Evolutionary conservation across 306 rosid species (phyloP).

Genomic region (Abrus precatorius): DNA sequence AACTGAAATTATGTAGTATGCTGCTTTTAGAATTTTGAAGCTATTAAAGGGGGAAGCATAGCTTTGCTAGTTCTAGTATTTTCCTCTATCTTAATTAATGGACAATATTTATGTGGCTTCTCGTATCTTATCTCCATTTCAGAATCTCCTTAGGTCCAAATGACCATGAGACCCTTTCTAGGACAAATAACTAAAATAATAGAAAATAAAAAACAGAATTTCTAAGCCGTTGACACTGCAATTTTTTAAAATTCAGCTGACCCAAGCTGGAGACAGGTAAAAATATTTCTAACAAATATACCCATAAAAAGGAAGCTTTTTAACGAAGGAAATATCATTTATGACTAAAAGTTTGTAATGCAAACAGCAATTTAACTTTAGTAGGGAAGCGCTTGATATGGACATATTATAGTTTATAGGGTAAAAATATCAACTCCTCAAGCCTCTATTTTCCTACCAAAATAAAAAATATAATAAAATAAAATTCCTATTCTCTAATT

Average conservation of each 20-base stretch:
- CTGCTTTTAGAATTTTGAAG: not conserved
- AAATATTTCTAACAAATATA: constrained; percentile 38
- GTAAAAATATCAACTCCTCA: constrained; percentile 41
- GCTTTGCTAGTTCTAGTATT: not conserved
- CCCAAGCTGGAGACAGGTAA: constrained; percentile 38
- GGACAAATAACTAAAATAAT: not conserved
- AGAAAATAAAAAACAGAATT: not conserved
- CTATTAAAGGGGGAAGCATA: not conserved
- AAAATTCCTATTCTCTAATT: not conserved
- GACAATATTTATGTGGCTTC: not conserved
- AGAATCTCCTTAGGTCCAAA: constrained; percentile 31
- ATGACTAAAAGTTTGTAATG: not conserved
- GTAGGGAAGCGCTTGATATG: constrained; percentile 36
- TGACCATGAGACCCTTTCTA: not conserved
- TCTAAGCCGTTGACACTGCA: constrained; percentile 8
- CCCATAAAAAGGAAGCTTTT: not conserved
- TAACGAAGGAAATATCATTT: constrained; percentile 43
- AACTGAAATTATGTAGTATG: not conserved
- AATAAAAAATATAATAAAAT: not conserved
- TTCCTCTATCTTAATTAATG: constrained; percentile 6
- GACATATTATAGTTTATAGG: constrained; percentile 50
- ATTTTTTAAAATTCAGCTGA: constrained; percentile 17
- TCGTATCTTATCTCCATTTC: not conserved
- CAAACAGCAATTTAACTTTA: constrained; percentile 33
- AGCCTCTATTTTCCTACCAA: constrained; percentile 35